A percentile compares a stretch with the other conserved stretches of the same genome.
phyloP scores from a whole-genome alignment of 768 basidiomycete genomes.

The Antrodiella citrinella region DNA sequence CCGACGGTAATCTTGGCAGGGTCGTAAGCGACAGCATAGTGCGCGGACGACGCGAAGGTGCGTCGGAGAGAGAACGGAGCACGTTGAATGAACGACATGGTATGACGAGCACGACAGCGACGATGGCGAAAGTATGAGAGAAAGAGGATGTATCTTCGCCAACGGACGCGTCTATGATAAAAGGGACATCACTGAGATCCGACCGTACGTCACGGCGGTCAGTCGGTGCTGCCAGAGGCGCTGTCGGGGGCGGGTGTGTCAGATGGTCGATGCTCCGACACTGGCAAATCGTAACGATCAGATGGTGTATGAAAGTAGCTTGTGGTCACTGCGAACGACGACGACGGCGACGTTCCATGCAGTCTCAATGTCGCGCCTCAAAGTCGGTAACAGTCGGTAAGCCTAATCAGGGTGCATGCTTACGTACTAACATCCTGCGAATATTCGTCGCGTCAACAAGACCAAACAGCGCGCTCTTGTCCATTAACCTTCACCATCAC shows the following conservation, averaged over 20 bases:
- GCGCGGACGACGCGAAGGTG: background rate
- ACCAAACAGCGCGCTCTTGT: background rate
- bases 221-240: background rate
- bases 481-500: background rate
- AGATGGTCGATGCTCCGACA: background rate
- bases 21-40: conserved; percentile 4
- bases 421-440: no score
- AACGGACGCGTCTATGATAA: background rate
- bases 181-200: background rate
- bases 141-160: background rate
- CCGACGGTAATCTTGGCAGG: conserved; percentile 34
- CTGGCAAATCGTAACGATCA: no score
- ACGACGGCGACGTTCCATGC: no score
- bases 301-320: no score
- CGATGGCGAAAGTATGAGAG: background rate
- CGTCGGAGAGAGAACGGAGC: conserved; percentile 2
- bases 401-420: no score
- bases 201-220: background rate
- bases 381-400: no score
- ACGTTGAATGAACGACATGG: conserved; percentile 10
- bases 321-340: no score
- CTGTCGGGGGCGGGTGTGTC: background rate
- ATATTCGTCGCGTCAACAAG: background rate
- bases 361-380: no score
- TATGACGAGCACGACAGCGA: background rate